These are phyloP conservation scores for Blastobotrys mokoenaii DNA, from an alignment of 805 yeast genomes.

Conservation along the genomic window DNA sequence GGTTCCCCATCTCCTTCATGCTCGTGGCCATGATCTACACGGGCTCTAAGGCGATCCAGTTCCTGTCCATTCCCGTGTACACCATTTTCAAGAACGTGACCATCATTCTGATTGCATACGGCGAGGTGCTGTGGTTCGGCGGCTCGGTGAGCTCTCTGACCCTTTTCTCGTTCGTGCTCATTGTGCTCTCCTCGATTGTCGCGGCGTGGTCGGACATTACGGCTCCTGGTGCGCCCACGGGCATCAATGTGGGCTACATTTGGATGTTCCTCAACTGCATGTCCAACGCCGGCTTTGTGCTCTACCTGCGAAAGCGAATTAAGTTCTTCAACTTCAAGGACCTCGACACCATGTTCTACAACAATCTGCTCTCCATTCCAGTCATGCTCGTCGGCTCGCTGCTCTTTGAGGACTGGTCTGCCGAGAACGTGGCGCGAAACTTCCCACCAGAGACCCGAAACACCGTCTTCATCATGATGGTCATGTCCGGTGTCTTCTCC, in stretches of 20 bases:
- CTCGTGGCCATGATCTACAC: conserved; percentile 94
- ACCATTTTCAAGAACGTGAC: conserved; percentile 97
- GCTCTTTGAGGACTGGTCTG: conserved; percentile 86
- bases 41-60: conserved; percentile 89
- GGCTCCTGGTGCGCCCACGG: conserved; percentile 23
- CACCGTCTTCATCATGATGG: conserved; percentile 70
- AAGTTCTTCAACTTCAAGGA: conserved; percentile 88
- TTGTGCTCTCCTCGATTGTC: conserved; percentile 93
- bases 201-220: conserved; percentile 83
- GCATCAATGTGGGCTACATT: conserved; percentile 67
- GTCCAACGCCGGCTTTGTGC: conserved; percentile 86
- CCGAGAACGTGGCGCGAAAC: conserved; percentile 63
- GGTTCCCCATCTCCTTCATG: conserved; percentile 85
- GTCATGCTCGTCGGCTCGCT: conserved; percentile 70
- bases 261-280: conserved; percentile 97
- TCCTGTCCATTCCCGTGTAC: conserved; percentile 86
- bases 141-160: conserved; percentile 88
- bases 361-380: conserved; percentile 89
- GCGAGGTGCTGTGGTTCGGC: conserved; percentile 96
- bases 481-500: conserved; percentile 87
- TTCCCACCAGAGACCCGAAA: conserved; percentile 67
- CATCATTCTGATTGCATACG: conserved; percentile 92
- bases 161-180: conserved; percentile 75
- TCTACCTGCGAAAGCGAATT: conserved; percentile 95
- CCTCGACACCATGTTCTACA: conserved; percentile 97